These are phyloP conservation scores for Pseudocercospora fuligena DNA, from an alignment of 2,329 filamentous ascomycete genomes.

Conservation along the genomic window DNA sequence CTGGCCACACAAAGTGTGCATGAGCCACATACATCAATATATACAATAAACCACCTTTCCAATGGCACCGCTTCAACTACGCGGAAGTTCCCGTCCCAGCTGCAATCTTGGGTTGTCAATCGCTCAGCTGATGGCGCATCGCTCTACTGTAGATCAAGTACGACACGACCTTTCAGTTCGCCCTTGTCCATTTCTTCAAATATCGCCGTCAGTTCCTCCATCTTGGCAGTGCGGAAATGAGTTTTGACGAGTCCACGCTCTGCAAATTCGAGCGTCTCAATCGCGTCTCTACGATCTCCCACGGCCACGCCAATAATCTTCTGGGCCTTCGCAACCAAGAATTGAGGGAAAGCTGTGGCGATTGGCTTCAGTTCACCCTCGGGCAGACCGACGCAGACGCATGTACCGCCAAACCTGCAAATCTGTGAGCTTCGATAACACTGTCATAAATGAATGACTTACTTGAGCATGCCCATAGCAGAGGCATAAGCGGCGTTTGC, in stretches of 20 bases:
- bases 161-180: slow-evolving; percentile 53
- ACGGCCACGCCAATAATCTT: slow-evolving; percentile 54
- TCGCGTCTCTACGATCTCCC: slow-evolving; percentile 53
- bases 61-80: too few relatives aligned
- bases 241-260: slow-evolving; percentile 53
- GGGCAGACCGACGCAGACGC: slow-evolving; percentile 53
- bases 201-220: slow-evolving; percentile 52
- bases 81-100: too few relatives aligned
- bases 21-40: too few relatives aligned
- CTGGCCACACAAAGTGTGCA: too few relatives aligned
- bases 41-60: too few relatives aligned
- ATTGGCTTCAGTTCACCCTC: slow-evolving; percentile 55
- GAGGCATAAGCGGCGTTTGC: slow-evolving; percentile 54
- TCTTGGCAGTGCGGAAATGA: slow-evolving; percentile 52
- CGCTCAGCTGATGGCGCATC: neutral
- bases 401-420: slow-evolving; percentile 48
- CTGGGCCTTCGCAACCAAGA: slow-evolving; percentile 49
- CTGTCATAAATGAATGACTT: too few relatives aligned
- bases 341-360: slow-evolving; percentile 45
- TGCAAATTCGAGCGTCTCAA: slow-evolving; percentile 55
- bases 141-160: slow-evolving; percentile 47
- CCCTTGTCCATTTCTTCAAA: slow-evolving; percentile 55
- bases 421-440: slow-evolving; percentile 36
- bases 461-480: slow-evolving; percentile 46
- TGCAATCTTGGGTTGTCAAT: too few relatives aligned